phyloP scores from a whole-genome alignment of 2,329 filamentous ascomycete genomes.

The Orbilia quercus region DNA sequence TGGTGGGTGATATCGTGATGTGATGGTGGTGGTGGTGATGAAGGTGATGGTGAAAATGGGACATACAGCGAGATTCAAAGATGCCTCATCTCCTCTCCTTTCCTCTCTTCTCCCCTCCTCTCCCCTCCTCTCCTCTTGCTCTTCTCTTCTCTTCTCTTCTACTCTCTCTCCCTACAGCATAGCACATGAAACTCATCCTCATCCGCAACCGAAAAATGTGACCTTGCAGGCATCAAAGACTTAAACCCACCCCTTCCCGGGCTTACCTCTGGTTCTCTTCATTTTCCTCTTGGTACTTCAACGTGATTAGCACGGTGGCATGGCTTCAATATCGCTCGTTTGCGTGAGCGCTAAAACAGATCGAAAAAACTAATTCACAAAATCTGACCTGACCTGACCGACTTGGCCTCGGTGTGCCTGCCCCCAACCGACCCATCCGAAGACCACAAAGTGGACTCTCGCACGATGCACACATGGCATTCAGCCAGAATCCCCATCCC shows the following conservation, averaged over 20 bases:
- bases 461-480: conserved; percentile 26
- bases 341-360: conserved; percentile 39
- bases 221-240: conserved; percentile 21
- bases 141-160: too few species aligned
- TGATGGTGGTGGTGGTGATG: not conserved
- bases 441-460: not conserved
- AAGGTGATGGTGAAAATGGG: not conserved
- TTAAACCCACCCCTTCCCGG: not conserved
- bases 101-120: not conserved
- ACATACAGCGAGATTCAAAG: too few species aligned
- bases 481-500: conserved; percentile 43
- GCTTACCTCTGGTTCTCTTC: not conserved
- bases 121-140: too few species aligned
- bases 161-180: too few species aligned
- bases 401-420: too few species aligned
- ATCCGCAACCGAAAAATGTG: conserved; percentile 36
- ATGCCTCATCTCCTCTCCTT: not conserved
- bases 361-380: not conserved
- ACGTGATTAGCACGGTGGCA: conserved; percentile 37
- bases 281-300: conserved; percentile 2
- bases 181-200: conserved; percentile 46
- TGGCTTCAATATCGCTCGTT: conserved; percentile 47
- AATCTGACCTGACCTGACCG: not conserved
- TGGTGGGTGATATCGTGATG: too few species aligned
- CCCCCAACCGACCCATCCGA: not conserved